phyloP scores from a whole-genome alignment of 192 early-diverging fungal species.

The Rhizophagus sp. region DNA sequence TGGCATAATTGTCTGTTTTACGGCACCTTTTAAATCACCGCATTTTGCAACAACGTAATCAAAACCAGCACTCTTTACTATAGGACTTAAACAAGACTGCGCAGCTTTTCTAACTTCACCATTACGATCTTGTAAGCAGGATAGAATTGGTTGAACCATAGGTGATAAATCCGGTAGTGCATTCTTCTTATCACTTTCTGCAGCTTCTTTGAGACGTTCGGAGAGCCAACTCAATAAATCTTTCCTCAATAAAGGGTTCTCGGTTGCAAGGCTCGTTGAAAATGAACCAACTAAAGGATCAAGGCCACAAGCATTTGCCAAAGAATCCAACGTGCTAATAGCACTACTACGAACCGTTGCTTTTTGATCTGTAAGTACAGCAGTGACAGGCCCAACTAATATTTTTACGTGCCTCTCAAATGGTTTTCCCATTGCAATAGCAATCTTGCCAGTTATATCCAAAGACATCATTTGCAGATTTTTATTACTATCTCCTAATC shows the following conservation, averaged over 20 bases:
- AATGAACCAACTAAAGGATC: slow-evolving; percentile 69
- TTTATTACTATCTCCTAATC: slow-evolving; percentile 90
- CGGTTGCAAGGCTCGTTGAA: slow-evolving; percentile 66
- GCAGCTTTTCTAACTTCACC: slow-evolving; percentile 89
- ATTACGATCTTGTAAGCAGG: slow-evolving; percentile 87
- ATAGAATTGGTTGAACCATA: slow-evolving; percentile 70
- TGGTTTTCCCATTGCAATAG: slow-evolving; percentile 82
- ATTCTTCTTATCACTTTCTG: slow-evolving; percentile 37
- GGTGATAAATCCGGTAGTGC: slow-evolving; percentile 61
- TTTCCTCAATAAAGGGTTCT: slow-evolving; percentile 86
- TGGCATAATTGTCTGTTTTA: slow-evolving; percentile 72
- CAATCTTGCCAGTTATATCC: slow-evolving; percentile 77
- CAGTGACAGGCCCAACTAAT: slow-evolving; percentile 68
- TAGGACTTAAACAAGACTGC: slow-evolving; percentile 63
- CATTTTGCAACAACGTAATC: slow-evolving; percentile 69
- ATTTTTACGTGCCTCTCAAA: slow-evolving; percentile 75
- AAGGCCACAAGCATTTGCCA: slow-evolving; percentile 68
- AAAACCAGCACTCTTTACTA: slow-evolving; percentile 72
- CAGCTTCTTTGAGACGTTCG: slow-evolving; percentile 55
- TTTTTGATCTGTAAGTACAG: slow-evolving; percentile 88
- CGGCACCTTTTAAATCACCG: slow-evolving; percentile 76
- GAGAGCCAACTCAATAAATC: slow-evolving; percentile 83
- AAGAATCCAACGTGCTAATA: slow-evolving; percentile 69
- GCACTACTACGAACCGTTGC: slow-evolving; percentile 79
- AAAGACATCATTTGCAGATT: slow-evolving; percentile 80